Conservation (phyloP, 2,329 filamentous ascomycete species). For the Diplodia intermedia region DNA sequence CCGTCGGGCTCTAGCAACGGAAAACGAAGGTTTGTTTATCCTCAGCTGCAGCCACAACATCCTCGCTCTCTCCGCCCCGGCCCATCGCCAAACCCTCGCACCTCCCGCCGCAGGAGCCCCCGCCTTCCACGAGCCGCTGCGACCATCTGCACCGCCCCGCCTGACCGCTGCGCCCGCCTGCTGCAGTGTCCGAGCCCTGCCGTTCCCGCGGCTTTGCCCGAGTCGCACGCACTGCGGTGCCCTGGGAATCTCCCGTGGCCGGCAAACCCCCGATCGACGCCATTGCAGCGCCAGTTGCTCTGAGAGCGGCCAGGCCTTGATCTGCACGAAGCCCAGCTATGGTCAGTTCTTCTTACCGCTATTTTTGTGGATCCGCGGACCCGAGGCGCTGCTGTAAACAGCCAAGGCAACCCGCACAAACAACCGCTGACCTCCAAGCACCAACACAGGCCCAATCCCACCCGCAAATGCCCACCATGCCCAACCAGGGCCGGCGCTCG, state of each 20-base stretch:
- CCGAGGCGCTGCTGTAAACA: constrained; percentile 31
- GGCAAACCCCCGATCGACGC: constrained; percentile 29
- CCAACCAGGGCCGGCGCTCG: constrained; percentile 51
- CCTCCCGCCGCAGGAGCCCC: constrained; percentile 1
- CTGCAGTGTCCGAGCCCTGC: constrained; percentile 14
- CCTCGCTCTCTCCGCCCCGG: constrained; percentile 5
- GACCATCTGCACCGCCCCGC: not conserved
- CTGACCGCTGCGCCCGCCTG: not conserved
- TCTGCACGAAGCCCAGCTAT: constrained; percentile 23
- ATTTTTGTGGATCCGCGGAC: constrained; percentile 31
- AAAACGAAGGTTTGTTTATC: constrained; percentile 31
- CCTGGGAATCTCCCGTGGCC: constrained; percentile 20
- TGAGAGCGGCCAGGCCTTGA: constrained; percentile 18
- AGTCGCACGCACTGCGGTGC: constrained; percentile 17
- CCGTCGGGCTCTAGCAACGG: constrained; percentile 25
- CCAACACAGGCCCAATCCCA: constrained; percentile 34
- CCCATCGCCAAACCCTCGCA: constrained; percentile 5
- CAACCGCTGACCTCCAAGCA: constrained; percentile 37
- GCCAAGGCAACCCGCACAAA: constrained; percentile 38
- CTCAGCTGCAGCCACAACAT: constrained; percentile 27
- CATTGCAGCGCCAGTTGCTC: constrained; percentile 16
- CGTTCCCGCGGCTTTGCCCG: constrained; percentile 22
- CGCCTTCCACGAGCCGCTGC: not conserved
- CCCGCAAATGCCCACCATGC: constrained; percentile 39
- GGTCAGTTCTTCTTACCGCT: constrained; percentile 30